Evolutionary conservation across 495 filamentous ascomycete species (phyloP), one percentile per base, ranked within the genome.

Genomic region (Aspergillus bertholletiae): DNA sequence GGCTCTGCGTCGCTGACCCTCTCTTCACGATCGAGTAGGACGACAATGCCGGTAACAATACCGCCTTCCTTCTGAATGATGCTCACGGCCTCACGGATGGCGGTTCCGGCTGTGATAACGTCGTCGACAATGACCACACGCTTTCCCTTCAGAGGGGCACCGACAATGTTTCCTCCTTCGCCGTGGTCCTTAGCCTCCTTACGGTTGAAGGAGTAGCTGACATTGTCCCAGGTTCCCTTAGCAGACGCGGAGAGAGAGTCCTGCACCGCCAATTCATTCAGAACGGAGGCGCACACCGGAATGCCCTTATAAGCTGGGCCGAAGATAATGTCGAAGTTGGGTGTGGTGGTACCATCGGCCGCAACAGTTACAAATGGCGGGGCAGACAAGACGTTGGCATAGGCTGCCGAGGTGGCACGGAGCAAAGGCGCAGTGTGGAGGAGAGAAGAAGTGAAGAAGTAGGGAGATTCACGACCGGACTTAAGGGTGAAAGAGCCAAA

Each of bases 231-330:
- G 23, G 70, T 74, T 22, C 59, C 61, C 44, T 66, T 55, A 23
- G 61, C 54, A 0, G 65, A 56, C 11, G 51, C 60, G 23, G 71
- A 59, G 30, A 75, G 68, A 2, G 69, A 66, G 57, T 88, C 84
- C 5, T 90, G 71, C 56, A 82, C 76, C 51, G 79, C 80, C 3
- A 97, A 79, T 61, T 88, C 83, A 63, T 84, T 81, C 34, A 85
- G 77, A 7, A 89, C 85, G 3, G 86, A 78, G 15, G 84, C 76
- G n/a, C 89, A 89, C 2, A 97, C 82, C 0, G 89, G 88, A 54
- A 97, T 96, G 28, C 94, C 94, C 73, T 97, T 97, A 80, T 97
- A 98, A 18, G 93, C 92, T 6, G 94, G 93, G 2, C 92, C 91
- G 59, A 77, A 77, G 53, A 78, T 68, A 23, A 76, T 65, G 39